Evolutionary conservation across 2,329 filamentous ascomycete genomes (phyloP), one percentile per base, ranked within the genome.

Genomic region (Ceratocystis diversiconidia): DNA sequence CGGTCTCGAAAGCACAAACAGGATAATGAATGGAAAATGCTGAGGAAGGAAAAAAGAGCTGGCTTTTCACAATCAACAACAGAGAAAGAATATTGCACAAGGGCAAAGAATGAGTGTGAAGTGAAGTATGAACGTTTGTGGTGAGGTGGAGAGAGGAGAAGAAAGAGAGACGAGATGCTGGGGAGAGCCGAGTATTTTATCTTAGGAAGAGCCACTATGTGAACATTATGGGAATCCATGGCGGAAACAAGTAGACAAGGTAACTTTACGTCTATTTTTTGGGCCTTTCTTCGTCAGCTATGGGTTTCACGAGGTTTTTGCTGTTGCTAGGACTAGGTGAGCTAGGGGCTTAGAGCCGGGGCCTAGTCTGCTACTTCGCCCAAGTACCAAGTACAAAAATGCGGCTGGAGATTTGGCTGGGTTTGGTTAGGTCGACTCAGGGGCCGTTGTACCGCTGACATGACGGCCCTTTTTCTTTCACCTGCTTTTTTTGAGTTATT

Each of bases 1-100:
- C 65, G 48, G 65, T 67, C 65, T 67, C 65, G 57, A 62, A 67
- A 59, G 68, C 46, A 66, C 64, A 64, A 50, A 63, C n/a, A 7
- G 19, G 25, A 36, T 43, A 63, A 63, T 25, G 57, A 62, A 57
- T 57, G 64, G 65, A 65, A 66, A 68, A 64, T 30, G 50, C 44
- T 59, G 50, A 55, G 61, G 28, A 59, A 5, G 28, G 25, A 1
- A 43, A 66, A 65, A 63, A 61, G 65, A 59, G 41, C 65, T 66
- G 46, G 65, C 65, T 61, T 66, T 63, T 65, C 22, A 43, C 57
- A 62, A 41, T 61, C 52, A 32, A 59, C 55, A 65, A 61, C 63
- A 41, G 25, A 25, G 25, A 25, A 63, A 55, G 30, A 66, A 63
- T 63, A 66, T 48, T 61, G 57, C 65, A 65, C 52, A 65, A 61